Evolutionary conservation across 768 basidiomycete genomes (phyloP), one percentile per base, ranked within the genome.

Genomic region (Lactarius pseudohatsudake): DNA sequence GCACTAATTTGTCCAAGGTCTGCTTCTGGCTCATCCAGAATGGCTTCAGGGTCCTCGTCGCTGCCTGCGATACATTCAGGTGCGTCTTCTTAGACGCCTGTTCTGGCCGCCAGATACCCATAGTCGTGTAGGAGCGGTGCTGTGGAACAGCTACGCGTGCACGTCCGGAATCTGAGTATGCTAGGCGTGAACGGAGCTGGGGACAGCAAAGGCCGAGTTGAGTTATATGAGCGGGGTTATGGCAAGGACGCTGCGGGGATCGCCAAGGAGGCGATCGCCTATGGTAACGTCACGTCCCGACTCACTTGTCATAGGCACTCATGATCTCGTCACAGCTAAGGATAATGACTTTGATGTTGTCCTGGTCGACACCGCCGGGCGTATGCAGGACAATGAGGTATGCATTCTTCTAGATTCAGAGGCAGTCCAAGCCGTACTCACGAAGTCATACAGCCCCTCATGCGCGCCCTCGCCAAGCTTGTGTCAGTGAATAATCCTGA

Each of bases 21-120:
- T 96, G 94, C 78, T 99, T 98, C 79, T 99, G 97, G 97, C 81
- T 99, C 45, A 89, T 99, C 62, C 97, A 99, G 77, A 99, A 99
- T 73, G 89, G 91, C 6, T 77, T 96, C 45, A 82, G 90, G 47
- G 96, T 99, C 47, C 81, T 99, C 70, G 98, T 99, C 72, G 97
- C 97, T 53, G 97, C 97, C 15, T 99, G 97, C 74, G 97, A 99
- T 75, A 98, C 97, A 8, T 99, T 99, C 81, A 81, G 96, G 86
- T 88, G 72, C 47, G 71, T 68, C 22, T 54, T 28, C 8, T 38
- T 30, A n/a, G 41, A 3, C 32, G 30, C 61, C 41, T 13, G 56
- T 47, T 63, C 2, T 36, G 38, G 6, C 32, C 9, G 43, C 30
- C 8, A 11, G 40, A 63, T 59, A 57, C 36, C 41, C 40, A 59